These are phyloP conservation scores for Periconia sp. DNA, from an alignment of 2,329 filamentous ascomycete genomes.

Conservation along the genomic window DNA sequence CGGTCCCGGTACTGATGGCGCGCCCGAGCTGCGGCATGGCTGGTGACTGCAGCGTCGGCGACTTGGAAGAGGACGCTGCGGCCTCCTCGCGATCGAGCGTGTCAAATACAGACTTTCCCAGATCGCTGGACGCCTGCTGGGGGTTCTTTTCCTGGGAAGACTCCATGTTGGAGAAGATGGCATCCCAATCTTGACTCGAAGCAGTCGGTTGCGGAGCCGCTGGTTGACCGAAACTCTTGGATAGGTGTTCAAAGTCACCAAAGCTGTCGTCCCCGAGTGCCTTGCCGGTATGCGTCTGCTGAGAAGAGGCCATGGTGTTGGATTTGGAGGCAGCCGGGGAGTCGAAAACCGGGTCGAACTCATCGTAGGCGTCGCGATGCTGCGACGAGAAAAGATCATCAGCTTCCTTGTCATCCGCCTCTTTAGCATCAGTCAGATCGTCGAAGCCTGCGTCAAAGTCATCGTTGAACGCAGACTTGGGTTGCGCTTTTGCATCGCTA, in stretches of 20 bases:
- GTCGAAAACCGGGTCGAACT: slow-evolving; percentile 83
- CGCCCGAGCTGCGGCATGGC: slow-evolving; percentile 59
- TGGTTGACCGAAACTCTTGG: slow-evolving; percentile 44
- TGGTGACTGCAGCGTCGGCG: slow-evolving; percentile 30
- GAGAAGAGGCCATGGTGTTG: slow-evolving; percentile 49
- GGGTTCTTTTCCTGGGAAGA: slow-evolving; percentile 45
- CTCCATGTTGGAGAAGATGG: slow-evolving; percentile 83
- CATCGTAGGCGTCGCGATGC: slow-evolving; percentile 66
- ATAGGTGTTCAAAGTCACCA: slow-evolving; percentile 51
- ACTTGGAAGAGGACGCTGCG: slow-evolving; percentile 32
- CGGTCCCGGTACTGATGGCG: slow-evolving; percentile 71
- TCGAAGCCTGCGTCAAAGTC: slow-evolving; percentile 81
- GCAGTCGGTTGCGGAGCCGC: slow-evolving; percentile 45
- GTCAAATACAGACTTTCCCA: slow-evolving; percentile 41
- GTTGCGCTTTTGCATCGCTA: slow-evolving; percentile 38
- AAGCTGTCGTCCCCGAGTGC: slow-evolving; percentile 49
- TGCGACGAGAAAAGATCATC: slow-evolving; percentile 73
- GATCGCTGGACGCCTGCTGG: slow-evolving; percentile 36
- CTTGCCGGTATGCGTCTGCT: slow-evolving; percentile 45
- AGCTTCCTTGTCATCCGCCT: slow-evolving; percentile 66
- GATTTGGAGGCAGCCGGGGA: slow-evolving; percentile 57
- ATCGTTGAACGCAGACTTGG: slow-evolving; percentile 64
- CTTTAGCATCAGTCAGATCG: slow-evolving; percentile 80
- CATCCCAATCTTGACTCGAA: slow-evolving; percentile 82
- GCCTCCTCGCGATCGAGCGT: slow-evolving; percentile 37